Conservation (phyloP, 805 yeast species). For the Metschnikowia cubensis region DNA sequence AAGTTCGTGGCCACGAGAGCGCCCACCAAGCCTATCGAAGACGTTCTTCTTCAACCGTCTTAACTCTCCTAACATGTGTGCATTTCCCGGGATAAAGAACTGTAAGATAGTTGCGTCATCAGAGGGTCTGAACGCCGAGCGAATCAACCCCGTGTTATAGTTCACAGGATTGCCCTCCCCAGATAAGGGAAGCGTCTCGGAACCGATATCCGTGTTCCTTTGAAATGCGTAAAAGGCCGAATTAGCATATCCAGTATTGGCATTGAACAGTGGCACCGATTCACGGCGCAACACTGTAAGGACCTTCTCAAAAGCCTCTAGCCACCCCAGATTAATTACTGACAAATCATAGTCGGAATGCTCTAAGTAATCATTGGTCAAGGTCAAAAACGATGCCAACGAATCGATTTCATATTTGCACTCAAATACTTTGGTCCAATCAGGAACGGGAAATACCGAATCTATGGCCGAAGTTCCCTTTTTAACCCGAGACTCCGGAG, state of each 20-base stretch:
- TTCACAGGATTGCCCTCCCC: slow-evolving; percentile 87
- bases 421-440: slow-evolving; percentile 73
- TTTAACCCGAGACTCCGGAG: slow-evolving; percentile 47
- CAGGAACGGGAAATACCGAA: slow-evolving; percentile 62
- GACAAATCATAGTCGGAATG: slow-evolving; percentile 46
- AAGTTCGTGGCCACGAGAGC: slow-evolving; percentile 8
- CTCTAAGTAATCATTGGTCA: slow-evolving; percentile 66
- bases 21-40: slow-evolving; percentile 18
- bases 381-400: slow-evolving; percentile 72
- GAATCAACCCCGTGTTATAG: slow-evolving; percentile 61
- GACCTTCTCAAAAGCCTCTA: slow-evolving; percentile 50
- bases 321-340: slow-evolving; percentile 51
- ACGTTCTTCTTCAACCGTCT: slow-evolving; percentile 25
- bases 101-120: slow-evolving; percentile 84
- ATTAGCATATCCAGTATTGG: slow-evolving; percentile 43
- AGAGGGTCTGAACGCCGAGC: slow-evolving; percentile 84
- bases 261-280: slow-evolving; percentile 55
- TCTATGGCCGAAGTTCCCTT: slow-evolving; percentile 56
- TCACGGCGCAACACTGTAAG: slow-evolving; percentile 55
- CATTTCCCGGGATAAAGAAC: slow-evolving; percentile 82
- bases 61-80: slow-evolving; percentile 66
- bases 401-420: slow-evolving; percentile 90
- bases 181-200: slow-evolving; percentile 74
- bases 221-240: slow-evolving; percentile 63
- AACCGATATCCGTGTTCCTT: slow-evolving; percentile 67